Conservation (phyloP, 1,139 yeast species). For the Blastobotrys apis region DNA sequence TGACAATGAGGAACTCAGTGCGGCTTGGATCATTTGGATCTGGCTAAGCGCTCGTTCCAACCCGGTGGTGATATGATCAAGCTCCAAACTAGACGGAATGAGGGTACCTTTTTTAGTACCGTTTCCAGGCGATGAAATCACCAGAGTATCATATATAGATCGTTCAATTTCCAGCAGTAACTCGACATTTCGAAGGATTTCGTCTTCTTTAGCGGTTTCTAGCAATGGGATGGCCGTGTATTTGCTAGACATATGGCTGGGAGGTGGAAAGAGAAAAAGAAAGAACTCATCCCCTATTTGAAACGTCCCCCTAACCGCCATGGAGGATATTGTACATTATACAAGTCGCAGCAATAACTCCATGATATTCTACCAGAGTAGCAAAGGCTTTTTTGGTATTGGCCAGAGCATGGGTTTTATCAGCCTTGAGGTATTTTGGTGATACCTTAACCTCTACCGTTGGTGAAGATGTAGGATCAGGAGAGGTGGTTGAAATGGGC, state of each 20-base stretch:
- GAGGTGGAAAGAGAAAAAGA: too few species aligned
- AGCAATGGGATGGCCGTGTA: too few species aligned
- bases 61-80: not conserved
- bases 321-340: conserved; percentile 18
- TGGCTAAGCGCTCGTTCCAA: conserved; percentile 6
- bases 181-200: not conserved
- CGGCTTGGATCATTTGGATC: not conserved
- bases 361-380: conserved; percentile 17
- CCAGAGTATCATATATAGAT: conserved; percentile 4
- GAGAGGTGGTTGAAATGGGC: conserved; percentile 7
- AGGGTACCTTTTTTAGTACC: not conserved
- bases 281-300: too few species aligned
- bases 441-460: conserved; percentile 11
- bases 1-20: not conserved
- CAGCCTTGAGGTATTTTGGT: conserved; percentile 4
- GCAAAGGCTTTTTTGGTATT: conserved; percentile 16
- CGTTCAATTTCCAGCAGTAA: conserved; percentile 6
- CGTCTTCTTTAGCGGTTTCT: not conserved
- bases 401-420: conserved; percentile 11
- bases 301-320: too few species aligned
- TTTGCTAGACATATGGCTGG: too few species aligned
- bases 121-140: not conserved
- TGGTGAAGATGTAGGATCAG: conserved; percentile 6
- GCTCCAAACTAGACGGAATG: too few species aligned
- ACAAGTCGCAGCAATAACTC: conserved; percentile 21